Evolutionary conservation across 495 filamentous ascomycete genomes (phyloP), one percentile per base, ranked within the genome.

Genomic region (Hypoxylon lenormandii): DNA sequence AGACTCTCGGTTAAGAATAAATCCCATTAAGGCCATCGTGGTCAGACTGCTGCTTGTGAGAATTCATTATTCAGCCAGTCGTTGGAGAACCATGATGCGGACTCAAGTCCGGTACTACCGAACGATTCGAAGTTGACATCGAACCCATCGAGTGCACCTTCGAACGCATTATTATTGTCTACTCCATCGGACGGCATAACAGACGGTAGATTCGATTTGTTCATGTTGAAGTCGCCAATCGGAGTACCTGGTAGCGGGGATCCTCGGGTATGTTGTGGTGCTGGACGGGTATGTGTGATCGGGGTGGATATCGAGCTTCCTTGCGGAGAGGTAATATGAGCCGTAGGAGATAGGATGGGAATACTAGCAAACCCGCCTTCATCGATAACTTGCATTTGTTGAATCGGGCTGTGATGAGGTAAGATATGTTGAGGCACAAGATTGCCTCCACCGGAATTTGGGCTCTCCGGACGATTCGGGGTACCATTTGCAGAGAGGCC

Each of bases 91-190:
- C 75, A 77, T 2, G 75, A 63, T 28, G 62, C 55, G 4, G 72
- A 65, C 12, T 74, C 70, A 2, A 75, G 66, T 10, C 72, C 75
- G n/a, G 57, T 75, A 59, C 70, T 75, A 8, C 71, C 73, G 38
- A 74, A 78, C 3, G 71, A 72, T 43, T 78, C 76, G 18, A 77
- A 46, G 21, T 72, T 71, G 37, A 77, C 75, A 38, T 77, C 73
- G 22, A 78, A 74, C 0, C 73, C 74, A 19, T 78, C 76, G 66
- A 77, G 71, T 0, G 76, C 76, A 28, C 76, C 76, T 47, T 78
- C 76, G 40, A 78, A 78, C 5, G 76, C 76, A 53, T 78, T 78
- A 28, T 75, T 78, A 11, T 72, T 73, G 22, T 75, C 74, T 46
- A 70, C 42, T 16, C 70, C 72, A 16, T 73, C 74, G 1, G 65